Conservation (phyloP, 495 filamentous ascomycete genomes). For the Aspergillus sclerotioniger region DNA sequence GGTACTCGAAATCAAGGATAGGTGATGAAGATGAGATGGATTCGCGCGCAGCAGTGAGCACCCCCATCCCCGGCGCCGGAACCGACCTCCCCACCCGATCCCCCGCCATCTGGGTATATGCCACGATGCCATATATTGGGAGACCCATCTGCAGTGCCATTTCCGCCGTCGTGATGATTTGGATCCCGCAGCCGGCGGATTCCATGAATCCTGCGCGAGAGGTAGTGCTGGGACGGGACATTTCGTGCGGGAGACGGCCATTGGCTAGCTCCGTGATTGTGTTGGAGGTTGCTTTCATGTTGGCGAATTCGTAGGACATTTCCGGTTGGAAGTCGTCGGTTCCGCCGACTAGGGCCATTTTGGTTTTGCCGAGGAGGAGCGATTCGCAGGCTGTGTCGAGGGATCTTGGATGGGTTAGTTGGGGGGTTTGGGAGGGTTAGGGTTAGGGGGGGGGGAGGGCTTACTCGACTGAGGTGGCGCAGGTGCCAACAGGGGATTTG, state of each 20-base stretch:
- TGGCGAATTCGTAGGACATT: slow-evolving; percentile 96
- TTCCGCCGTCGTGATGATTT: slow-evolving; percentile 93
- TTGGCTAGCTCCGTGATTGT: slow-evolving; percentile 90
- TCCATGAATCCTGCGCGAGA: slow-evolving; percentile 98
- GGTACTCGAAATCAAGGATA: slow-evolving; percentile 49
- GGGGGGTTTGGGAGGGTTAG: too few species aligned
- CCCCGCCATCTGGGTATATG: slow-evolving; percentile 86
- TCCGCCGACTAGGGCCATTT: slow-evolving; percentile 91
- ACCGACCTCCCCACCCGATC: slow-evolving; percentile 97
- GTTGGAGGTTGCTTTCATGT: slow-evolving; percentile 98
- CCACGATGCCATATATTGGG: slow-evolving; percentile 90
- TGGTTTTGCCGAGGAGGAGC: slow-evolving; percentile 91
- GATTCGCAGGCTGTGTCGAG: slow-evolving; percentile 95
- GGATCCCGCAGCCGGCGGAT: slow-evolving; percentile 94
- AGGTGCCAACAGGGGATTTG: slow-evolving; percentile 95
- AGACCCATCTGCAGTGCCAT: slow-evolving; percentile 96
- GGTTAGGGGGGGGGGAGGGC: neutral
- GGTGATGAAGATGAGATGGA: slow-evolving; percentile 78
- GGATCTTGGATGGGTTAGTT: slow-evolving; percentile 38
- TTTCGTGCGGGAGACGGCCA: slow-evolving; percentile 87
- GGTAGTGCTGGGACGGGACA: slow-evolving; percentile 94
- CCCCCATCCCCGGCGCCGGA: slow-evolving; percentile 90
- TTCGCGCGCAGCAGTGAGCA: slow-evolving; percentile 91
- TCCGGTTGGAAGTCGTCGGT: slow-evolving; percentile 99
- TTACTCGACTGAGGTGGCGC: slow-evolving; percentile 84